Base-by-base conservation (phyloP, 352 stramenopile genomes). In the Globisporangium carolinianum region DNA sequence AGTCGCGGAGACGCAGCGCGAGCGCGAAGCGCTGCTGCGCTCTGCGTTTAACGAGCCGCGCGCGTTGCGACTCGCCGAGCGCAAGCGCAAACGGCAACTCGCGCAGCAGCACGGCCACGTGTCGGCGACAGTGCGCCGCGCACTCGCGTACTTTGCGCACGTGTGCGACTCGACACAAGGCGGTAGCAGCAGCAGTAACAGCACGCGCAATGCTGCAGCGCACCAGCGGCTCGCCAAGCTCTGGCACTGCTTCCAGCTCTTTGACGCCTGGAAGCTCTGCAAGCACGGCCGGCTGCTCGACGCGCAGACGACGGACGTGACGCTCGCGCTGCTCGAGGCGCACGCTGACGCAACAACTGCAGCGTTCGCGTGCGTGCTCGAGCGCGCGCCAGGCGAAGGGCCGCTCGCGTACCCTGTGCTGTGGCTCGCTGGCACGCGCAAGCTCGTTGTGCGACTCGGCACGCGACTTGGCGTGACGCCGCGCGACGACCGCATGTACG, bases 241-340 rank as follows among this genome's bases (percentile, higher is more conserved):
- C 18, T 93, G 79, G 80, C 72, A 85, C 58, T 82, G 78, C 53
- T 75, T 81, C 51, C 80, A 93, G 60, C 61, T 77, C 35, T 62
- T 93, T 17, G 79, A 91, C 55, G 75, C 91, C 66, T 86, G 74
- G 72, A 90, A 87, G 45, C 63, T 91, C n/a, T 75, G 76, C 53
- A 90, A 88, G 64, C 58, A 60, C 18, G 83, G 83, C 0, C 71
- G 81, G 10, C 65, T 91, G 43, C 24, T 90, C 2, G 79, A 93
- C 11, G 81, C 71, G 1, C 80, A 89, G 54, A 78, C 63, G 56
- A 79, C 67, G 0, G 54, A 77, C 0, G 65, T 71, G 48, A 91
- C 75, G 15, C 56, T 78, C 9, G 55, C 48, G 37, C 59, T 93
- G 49, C 17, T 93, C 24, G 75, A 84, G 47, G 46, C 68, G 32